A percentile compares a stretch with the other conserved stretches of the same genome.
Conservation (phyloP, 805 yeast species). For the Saccharomycopsis microspora region DNA sequence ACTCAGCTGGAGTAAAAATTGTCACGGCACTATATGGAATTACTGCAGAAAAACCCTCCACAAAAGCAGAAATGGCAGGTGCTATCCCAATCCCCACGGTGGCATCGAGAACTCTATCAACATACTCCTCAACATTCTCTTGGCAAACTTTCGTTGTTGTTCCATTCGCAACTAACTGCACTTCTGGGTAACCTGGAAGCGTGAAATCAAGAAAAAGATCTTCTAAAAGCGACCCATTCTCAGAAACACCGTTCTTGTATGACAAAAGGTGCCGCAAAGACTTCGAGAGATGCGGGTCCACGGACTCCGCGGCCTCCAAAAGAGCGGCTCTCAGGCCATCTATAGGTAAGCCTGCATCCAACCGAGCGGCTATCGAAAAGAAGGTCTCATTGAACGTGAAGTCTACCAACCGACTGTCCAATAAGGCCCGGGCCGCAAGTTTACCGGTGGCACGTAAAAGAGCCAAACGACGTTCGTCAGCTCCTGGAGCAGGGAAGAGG, state of each 20-base stretch:
- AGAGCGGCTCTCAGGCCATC: constrained; percentile 5
- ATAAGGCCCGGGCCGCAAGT: constrained; percentile 74
- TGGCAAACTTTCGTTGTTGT: constrained; percentile 32
- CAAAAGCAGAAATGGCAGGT: constrained; percentile 56
- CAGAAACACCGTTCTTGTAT: constrained; percentile 4
- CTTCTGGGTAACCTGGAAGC: constrained; percentile 63
- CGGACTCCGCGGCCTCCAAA: constrained; percentile 30
- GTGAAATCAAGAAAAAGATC: constrained; percentile 54
- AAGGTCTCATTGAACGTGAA: constrained; percentile 64
- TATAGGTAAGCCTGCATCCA: neutral
- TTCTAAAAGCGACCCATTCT: constrained; percentile 26
- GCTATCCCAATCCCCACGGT: constrained; percentile 53
- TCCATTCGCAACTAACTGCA: constrained; percentile 52
- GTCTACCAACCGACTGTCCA: constrained; percentile 84
- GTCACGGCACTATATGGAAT: constrained; percentile 67
- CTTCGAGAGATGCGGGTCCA: constrained; percentile 49
- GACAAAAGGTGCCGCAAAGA: constrained; percentile 39
- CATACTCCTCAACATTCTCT: constrained; percentile 46
- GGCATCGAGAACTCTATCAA: constrained; percentile 43
- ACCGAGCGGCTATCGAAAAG: constrained; percentile 41
- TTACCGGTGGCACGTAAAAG: constrained; percentile 64
- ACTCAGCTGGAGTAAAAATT: constrained; percentile 66
- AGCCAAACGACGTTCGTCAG: constrained; percentile 30
- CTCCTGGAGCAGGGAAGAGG: constrained; percentile 64
- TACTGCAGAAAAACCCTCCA: constrained; percentile 71